Evolutionary conservation across 768 basidiomycete species (phyloP), one percentile per base, ranked within the genome.

Genomic region (Galerina sulciceps): DNA sequence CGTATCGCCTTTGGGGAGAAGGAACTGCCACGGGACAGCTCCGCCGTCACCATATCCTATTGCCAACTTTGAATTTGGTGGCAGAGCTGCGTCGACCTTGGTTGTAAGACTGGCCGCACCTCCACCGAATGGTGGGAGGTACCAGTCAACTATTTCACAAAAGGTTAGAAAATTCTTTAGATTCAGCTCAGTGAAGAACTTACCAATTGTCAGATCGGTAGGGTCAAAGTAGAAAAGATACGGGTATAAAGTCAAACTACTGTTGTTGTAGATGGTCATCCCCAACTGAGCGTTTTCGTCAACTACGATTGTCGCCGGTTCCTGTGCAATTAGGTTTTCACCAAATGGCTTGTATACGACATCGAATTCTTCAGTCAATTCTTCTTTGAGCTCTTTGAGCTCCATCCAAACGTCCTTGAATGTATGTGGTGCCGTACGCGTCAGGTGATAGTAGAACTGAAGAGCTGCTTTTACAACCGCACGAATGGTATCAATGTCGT

Each of bases 191-290:
- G 38, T 14, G 26, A 22, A n/a, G 31, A 38, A 60, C 73, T 55
- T 47, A 76, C 75, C 61, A 48, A 80, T 76, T 1, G 69, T 67
- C 38, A 78, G 57, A 51, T 74, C 73, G n/a, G 67, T 70, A 8
- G 75, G 75, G 45, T 81, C 79, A 50, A 81, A 81, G 54, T 77
- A 75, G 61, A 79, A 78, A 4, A 78, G 67, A 31, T 76, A 76
- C 18, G 76, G 65, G 48, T 78, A 81, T 6, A 81, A 56, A 6
- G 69, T 63, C n/a, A 64, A 22, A 42, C 67, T 64, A 0, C 74
- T 71, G 0, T 70, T 55, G 58, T 80, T 79, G 54, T 64, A 65
- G 31, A 79, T 66, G 6, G 68, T 70, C 53, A 80, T 66, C 13
- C 78, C 78, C 13, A 78, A 70, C 2, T 59, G 38, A 4, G 57